Conservation (phyloP, 257 asterid genomes). For the Solanum medicagineum region DNA sequence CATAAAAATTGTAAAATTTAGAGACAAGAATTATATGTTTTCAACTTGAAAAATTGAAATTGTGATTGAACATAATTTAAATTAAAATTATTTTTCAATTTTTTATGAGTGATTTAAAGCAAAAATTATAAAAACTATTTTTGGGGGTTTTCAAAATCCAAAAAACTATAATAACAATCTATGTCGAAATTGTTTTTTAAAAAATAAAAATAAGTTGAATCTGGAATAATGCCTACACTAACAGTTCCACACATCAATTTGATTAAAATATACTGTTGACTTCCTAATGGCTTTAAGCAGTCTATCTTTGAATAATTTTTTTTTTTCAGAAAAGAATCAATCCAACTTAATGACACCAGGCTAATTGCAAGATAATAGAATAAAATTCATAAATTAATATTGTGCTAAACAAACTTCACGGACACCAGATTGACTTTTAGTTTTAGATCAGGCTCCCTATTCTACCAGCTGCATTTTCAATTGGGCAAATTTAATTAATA, state of each 20-base stretch:
- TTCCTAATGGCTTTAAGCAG: background rate
- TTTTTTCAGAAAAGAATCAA: background rate
- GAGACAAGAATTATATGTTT: background rate
- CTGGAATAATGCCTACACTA: background rate
- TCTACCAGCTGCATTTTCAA: background rate
- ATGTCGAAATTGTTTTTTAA: background rate
- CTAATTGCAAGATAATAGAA: background rate
- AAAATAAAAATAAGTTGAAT: background rate
- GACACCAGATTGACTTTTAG: background rate
- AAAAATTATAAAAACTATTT: background rate
- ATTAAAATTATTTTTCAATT: background rate
- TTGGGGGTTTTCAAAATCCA: background rate
- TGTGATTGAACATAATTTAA: background rate
- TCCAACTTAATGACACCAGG: background rate
- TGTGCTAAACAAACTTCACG: background rate
- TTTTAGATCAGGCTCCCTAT: background rate
- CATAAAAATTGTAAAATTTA: background rate
- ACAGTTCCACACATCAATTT: background rate
- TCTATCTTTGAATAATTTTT: background rate
- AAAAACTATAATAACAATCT: background rate
- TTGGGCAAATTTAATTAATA: no score
- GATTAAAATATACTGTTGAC: background rate
- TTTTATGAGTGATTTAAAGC: background rate
- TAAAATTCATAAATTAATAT: background rate
- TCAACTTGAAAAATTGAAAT: background rate